A percentile compares a stretch with the other conserved stretches of the same genome.
Evolutionary conservation across 495 filamentous ascomycete species (phyloP).

Genomic region (Neurospora africana): DNA sequence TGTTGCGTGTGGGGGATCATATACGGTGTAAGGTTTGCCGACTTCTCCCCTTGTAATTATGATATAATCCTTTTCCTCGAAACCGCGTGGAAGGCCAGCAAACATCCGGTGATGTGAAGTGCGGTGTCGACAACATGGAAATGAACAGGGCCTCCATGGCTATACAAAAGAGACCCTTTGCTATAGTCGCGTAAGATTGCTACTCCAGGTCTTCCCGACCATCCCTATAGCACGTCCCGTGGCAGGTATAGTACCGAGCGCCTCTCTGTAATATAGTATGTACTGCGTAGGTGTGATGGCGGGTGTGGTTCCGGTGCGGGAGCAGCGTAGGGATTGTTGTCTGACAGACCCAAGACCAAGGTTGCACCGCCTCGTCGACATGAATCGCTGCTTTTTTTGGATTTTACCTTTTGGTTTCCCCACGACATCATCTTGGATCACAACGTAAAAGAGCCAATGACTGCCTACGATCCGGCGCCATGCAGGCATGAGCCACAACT

Average conservation of each 20-base stretch:
- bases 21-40: not conserved
- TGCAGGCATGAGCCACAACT: slow-evolving; percentile 19
- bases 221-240: not conserved
- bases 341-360: slow-evolving; percentile 11
- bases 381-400: slow-evolving; percentile 25
- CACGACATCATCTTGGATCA: slow-evolving; percentile 6
- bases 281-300: not conserved
- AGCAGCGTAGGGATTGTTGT: not conserved
- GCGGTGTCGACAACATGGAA: not conserved
- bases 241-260: not conserved
- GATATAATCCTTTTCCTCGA: not conserved
- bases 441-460: slow-evolving; percentile 20
- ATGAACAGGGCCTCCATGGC: not conserved
- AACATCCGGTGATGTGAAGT: not conserved
- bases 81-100: not conserved
- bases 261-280: not conserved
- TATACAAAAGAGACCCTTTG: not conserved
- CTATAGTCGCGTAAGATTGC: not conserved
- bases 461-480: not conserved
- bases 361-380: slow-evolving; percentile 20
- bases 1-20: not conserved
- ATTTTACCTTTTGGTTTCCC: slow-evolving; percentile 21
- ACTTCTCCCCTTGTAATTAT: not conserved
- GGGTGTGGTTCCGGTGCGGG: not conserved
- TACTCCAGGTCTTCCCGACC: not conserved